Evolutionary conservation across 73 alveolate genomes (phyloP).

Genomic region (Paramecium octaurelia): DNA sequence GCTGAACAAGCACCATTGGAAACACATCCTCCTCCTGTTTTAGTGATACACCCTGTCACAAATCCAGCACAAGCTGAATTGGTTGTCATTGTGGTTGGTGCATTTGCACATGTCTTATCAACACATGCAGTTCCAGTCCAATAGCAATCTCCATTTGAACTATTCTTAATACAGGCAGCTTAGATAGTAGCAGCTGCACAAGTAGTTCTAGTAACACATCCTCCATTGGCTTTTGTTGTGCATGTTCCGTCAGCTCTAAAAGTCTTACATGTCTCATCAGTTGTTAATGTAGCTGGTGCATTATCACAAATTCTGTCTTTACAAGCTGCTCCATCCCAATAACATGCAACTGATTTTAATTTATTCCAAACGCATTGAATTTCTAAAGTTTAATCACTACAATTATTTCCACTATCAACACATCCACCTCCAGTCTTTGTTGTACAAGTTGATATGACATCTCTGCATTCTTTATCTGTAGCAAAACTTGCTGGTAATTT

Average conservation of each 20-base stretch:
- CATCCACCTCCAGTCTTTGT: constrained; percentile 16
- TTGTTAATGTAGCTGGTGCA: background rate
- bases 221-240: background rate
- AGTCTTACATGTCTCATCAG: background rate
- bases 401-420: constrained; percentile 2
- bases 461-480: constrained; percentile 35
- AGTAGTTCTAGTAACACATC: background rate
- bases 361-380: constrained; percentile 13
- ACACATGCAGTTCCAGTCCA: constrained; percentile 8
- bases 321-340: background rate
- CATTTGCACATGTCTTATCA: constrained; percentile 26
- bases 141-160: background rate
- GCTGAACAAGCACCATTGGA: background rate
- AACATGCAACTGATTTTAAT: background rate
- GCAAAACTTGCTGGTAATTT: background rate
- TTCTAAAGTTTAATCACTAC: background rate
- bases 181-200: constrained; percentile 1
- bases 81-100: constrained; percentile 24
- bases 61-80: background rate
- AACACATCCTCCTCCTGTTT: background rate
- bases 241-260: background rate
- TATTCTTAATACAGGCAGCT: background rate
- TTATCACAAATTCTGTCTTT: background rate
- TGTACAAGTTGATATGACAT: background rate
- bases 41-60: background rate